Base-by-base conservation (phyloP, 768 basidiomycete genomes). In the Udeniomyces megalosporus region DNA sequence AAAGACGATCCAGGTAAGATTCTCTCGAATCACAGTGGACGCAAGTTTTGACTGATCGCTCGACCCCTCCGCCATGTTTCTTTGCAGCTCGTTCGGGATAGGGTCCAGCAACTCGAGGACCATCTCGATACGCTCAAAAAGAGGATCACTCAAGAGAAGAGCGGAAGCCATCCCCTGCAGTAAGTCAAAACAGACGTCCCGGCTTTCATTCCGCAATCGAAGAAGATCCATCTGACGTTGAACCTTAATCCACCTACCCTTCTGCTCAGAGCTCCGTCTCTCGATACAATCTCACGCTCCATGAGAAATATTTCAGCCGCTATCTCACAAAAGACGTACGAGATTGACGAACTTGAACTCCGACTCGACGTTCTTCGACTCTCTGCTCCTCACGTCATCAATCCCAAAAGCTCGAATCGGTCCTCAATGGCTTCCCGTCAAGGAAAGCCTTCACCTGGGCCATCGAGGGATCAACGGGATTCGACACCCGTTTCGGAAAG, bases 281-380 rank as follows among this genome's bases (percentile, higher is more conserved):
- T 95, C 55, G 91, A 92, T 68, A 84, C 85, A 1, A 80, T 93
- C 70, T 83, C 85, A 67, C 80, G 87, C 34, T 85, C 88, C 0
- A 85, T 86, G 68, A 81, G 84, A 46, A 91, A 92, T 71, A 88
- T 95, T 68, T 85, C 88, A 6, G 61, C 60, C 2, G 73, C 71
- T 17, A 70, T 74, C 4, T 61, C 66, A 8, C 69, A 71, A 51
- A 68, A 69, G 62, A 65, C 66, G 3, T 47, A 67, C 50, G 71
- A 72, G n/a, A 66, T 76, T 31, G 74, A 74, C 61, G 72, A 72
- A 22, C 69, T 76, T 17, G 60, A 71, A 0, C 58, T 66, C 7
- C 66, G 74, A 1, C 66, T 76, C 61, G 56, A 66, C 31, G 38
- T 66, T 42, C 52, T 73, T 62, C 50, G 38, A 45, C 29, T 70